Evolutionary conservation across 2,329 filamentous ascomycete species (phyloP).

Genomic region (Domatiomyces catenatus): DNA sequence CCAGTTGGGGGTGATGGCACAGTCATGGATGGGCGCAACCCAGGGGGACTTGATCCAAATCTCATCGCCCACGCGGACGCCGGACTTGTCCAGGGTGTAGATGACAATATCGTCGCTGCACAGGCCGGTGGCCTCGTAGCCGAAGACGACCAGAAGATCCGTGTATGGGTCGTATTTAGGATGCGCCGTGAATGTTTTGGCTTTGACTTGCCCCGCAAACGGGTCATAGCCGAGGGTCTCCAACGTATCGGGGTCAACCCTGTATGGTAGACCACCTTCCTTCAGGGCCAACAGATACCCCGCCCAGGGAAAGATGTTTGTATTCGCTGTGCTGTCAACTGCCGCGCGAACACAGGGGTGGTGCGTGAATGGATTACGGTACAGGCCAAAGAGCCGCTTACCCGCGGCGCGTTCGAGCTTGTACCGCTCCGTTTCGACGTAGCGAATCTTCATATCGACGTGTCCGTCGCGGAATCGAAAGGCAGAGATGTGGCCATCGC

Average conservation of each 20-base stretch:
- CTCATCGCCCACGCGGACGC: conserved; percentile 24
- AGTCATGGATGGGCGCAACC: conserved; percentile 19
- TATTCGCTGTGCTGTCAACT: conserved; percentile 7
- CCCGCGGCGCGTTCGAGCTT: conserved; percentile 13
- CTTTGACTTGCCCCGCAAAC: conserved; percentile 25
- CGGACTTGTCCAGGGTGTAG: conserved; percentile 25
- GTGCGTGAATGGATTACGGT: conserved; percentile 6
- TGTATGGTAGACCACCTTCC: conserved; percentile 17
- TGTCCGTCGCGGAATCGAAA: conserved; percentile 21
- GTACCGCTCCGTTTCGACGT: conserved; percentile 21
- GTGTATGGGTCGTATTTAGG: conserved; percentile 31
- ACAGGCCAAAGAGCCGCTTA: conserved; percentile 5
- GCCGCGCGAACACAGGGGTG: conserved; percentile 7
- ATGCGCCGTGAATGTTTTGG: conserved; percentile 30
- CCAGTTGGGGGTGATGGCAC: conserved; percentile 3
- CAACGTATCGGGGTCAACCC: conserved; percentile 26
- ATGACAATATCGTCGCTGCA: conserved; percentile 23
- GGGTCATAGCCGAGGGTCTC: conserved; percentile 27
- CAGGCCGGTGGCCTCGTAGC: conserved; percentile 26
- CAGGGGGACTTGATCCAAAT: conserved; percentile 28
- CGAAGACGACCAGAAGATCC: conserved; percentile 28
- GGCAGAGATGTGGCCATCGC: conserved; percentile 21
- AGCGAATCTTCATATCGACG: conserved; percentile 20
- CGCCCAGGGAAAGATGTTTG: conserved; percentile 4
- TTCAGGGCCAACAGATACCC: conserved; percentile 3